These are phyloP conservation scores for Ciborinia camelliae DNA, from an alignment of 2,329 filamentous ascomycete species.

Conservation along the genomic window DNA sequence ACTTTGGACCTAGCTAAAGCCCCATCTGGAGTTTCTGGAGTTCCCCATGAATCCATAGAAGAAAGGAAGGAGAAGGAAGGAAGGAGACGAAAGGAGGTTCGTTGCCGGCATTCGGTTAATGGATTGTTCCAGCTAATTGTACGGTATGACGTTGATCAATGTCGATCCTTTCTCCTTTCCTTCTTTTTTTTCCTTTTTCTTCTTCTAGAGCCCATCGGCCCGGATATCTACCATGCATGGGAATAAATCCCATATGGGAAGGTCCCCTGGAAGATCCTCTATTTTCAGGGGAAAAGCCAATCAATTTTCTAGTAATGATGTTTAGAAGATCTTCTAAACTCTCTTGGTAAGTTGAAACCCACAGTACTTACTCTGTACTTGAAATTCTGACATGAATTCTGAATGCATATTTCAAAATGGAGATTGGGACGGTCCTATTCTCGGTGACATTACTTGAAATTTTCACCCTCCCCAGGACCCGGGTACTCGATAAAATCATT, in stretches of 20 bases:
- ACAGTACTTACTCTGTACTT: no score
- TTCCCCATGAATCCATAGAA: slow-evolving; percentile 5
- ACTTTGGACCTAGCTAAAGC: neutral
- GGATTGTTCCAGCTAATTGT: no score
- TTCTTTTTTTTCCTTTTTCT: neutral
- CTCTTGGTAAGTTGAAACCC: neutral
- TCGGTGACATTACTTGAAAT: neutral
- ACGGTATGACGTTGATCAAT: neutral
- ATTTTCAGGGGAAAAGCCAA: neutral
- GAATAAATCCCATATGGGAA: neutral
- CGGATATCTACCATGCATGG: neutral
- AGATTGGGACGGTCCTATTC: slow-evolving; percentile 6
- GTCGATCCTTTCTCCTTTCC: no score
- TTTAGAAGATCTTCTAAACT: no score
- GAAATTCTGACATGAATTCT: no score
- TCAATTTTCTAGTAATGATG: neutral
- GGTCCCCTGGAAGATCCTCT: neutral
- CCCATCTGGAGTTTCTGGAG: slow-evolving; percentile 4
- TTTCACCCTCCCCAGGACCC: no score
- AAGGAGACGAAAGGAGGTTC: no score
- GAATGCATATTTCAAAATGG: no score
- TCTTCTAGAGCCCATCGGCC: neutral
- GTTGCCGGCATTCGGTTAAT: no score
- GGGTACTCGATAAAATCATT: neutral
- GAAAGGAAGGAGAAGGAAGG: no score